Percentiles rank a stretch among this genome's conserved stretches.
phyloP scores from a whole-genome alignment of 352 stramenopile genomes.

The Phytopythium kandeliae region DNA sequence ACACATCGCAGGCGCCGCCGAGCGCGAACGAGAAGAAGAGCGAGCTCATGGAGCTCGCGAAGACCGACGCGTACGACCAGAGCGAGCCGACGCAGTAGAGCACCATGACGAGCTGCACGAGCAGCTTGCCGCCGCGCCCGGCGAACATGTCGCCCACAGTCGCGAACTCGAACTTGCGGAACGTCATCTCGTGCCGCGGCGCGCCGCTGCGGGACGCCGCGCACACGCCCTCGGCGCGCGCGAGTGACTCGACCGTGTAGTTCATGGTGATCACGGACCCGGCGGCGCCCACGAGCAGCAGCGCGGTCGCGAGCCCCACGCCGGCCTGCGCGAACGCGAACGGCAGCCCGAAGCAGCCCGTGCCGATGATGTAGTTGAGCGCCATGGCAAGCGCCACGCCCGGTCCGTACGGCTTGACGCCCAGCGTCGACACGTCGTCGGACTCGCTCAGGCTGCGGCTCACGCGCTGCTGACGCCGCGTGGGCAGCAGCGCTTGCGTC shows the following conservation, averaged over 20 bases:
- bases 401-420: conserved; percentile 66
- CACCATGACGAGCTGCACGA: conserved; percentile 67
- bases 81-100: conserved; percentile 74
- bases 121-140: conserved; percentile 52
- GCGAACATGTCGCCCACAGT: conserved; percentile 82
- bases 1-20: conserved; percentile 59
- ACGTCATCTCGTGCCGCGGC: conserved; percentile 67
- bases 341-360: conserved; percentile 78
- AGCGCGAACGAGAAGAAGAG: conserved; percentile 74
- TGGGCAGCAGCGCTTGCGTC: conserved; percentile 4
- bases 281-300: conserved; percentile 60
- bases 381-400: conserved; percentile 72
- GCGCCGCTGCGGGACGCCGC: conserved; percentile 36
- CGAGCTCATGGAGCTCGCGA: conserved; percentile 78
- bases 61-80: conserved; percentile 85
- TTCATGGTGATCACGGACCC: conserved; percentile 81
- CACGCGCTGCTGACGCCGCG: background rate
- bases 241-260: conserved; percentile 82
- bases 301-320: conserved; percentile 46
- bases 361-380: conserved; percentile 86
- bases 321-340: conserved; percentile 73
- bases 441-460: conserved; percentile 20
- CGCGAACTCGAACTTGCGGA: conserved; percentile 85
- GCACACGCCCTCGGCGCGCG: conserved; percentile 69
- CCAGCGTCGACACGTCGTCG: conserved; percentile 24